Evolutionary conservation across 2,329 filamentous ascomycete species (phyloP).

Genomic region (Ampelomyces quisqualis): DNA sequence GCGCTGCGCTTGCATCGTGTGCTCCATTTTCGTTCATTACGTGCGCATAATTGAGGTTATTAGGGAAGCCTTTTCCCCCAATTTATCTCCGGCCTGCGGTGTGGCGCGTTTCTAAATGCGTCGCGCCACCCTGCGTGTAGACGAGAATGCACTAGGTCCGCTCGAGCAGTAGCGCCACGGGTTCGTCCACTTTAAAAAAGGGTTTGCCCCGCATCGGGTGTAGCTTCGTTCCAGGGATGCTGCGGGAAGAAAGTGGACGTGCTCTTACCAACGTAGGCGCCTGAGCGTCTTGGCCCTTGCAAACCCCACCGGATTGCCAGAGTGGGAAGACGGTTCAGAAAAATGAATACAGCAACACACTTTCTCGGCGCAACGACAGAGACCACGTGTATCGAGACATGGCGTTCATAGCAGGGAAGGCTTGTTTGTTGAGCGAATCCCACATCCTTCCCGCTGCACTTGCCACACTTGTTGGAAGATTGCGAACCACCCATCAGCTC

Average conservation of each 20-base stretch:
- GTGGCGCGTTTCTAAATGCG: conserved; percentile 15
- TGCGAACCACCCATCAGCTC: background rate
- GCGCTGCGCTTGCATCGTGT: background rate
- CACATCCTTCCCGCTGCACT: conserved; percentile 14
- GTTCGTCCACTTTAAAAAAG: conserved; percentile 11
- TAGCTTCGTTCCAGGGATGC: background rate
- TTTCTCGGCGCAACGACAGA: too few species aligned
- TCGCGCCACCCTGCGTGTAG: conserved; percentile 8
- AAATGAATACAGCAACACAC: too few species aligned
- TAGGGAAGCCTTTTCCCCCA: background rate
- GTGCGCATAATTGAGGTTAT: too few species aligned
- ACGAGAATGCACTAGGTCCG: conserved; percentile 9
- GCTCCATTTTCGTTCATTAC: too few species aligned
- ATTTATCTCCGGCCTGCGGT: background rate
- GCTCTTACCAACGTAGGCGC: too few species aligned
- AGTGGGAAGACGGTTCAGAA: background rate
- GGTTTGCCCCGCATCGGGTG: background rate
- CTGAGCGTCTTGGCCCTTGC: too few species aligned
- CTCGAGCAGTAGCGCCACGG: conserved; percentile 10
- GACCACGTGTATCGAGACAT: too few species aligned
- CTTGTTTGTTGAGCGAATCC: conserved; percentile 15
- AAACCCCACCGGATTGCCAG: background rate
- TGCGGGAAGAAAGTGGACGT: background rate
- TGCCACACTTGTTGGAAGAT: conserved; percentile 10
- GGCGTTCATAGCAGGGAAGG: conserved; percentile 6